These are phyloP conservation scores for Pseudognaphalium luteoalbum DNA, from an alignment of 129 eudicot species.

Conservation along the genomic window DNA sequence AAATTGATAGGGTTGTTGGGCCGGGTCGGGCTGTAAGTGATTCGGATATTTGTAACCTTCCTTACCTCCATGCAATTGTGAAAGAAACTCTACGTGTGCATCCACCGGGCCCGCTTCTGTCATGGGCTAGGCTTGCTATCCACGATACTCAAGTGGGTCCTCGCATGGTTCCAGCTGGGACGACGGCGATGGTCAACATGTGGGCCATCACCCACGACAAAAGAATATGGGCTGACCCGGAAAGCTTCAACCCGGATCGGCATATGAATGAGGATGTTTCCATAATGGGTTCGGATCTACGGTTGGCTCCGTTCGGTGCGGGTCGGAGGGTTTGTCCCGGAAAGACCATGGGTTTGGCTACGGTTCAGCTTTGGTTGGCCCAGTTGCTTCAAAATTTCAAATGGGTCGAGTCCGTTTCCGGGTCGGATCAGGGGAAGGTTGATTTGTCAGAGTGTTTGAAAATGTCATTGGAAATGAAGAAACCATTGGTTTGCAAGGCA, in stretches of 20 bases:
- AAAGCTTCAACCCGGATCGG: constrained; percentile 70
- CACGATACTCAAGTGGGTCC: constrained; percentile 84
- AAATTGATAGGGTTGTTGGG: constrained; percentile 66
- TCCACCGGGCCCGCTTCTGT: constrained; percentile 96
- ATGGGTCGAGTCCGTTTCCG: constrained; percentile 38
- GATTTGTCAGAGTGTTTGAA: constrained; percentile 83
- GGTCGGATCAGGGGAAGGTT: constrained; percentile 30
- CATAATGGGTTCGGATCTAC: constrained; percentile 85
- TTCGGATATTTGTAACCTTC: constrained; percentile 60
- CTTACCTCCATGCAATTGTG: constrained; percentile 79
- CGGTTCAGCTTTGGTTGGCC: constrained; percentile 89
- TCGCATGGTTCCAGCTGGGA: constrained; percentile 83
- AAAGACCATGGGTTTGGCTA: constrained; percentile 77
- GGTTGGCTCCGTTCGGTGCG: constrained; percentile 96
- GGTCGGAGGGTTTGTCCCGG: constrained; percentile 99
- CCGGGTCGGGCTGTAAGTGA: constrained; percentile 35
- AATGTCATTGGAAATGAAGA: constrained; percentile 87
- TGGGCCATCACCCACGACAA: constrained; percentile 85
- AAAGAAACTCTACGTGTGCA: constrained; percentile 87
- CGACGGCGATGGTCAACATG: constrained; percentile 98
- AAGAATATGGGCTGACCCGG: constrained; percentile 58
- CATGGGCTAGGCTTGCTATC: constrained; percentile 94
- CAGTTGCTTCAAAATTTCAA: constrained; percentile 72
- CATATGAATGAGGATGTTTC: constrained; percentile 57
- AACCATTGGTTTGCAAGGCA: constrained; percentile 79